Evolutionary conservation across 2,329 filamentous ascomycete species (phyloP), one percentile per base, ranked within the genome.

Genomic region (Parafenestella ontariensis): DNA sequence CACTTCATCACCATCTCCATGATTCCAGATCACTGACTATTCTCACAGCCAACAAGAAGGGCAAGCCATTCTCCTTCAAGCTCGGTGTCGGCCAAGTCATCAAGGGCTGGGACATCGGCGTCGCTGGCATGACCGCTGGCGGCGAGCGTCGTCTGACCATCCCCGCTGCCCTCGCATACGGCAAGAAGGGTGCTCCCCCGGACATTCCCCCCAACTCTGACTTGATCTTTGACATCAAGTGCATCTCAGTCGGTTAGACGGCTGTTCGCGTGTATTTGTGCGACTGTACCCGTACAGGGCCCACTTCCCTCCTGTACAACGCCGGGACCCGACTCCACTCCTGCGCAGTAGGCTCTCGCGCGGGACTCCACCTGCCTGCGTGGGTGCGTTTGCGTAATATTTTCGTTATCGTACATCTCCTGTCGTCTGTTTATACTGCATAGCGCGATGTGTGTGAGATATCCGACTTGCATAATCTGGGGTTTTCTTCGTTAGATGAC

Each of bases 51-150:
- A 98, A 99, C 86, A 99, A 98, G 86, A 97, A 96, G 83, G 95
- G 95, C 71, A 93, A 96, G 83, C 94, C 96, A 54, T 99, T 99
- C 82, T 85, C 85, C 65, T 98, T 98, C 87, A 96, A 94, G 84
- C 87, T 96, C 58, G 96, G 95, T 67, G 87, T 88, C 75, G 93
- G 93, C 58, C 91, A 98, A 78, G 96, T 99, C 71, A 99, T 99
- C 83, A 95, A 96, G 85, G 95, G 95, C 66, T 98, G 95, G 96
- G 96, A 99, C 77, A 86, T 98, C 63, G 95, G 95, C 79, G 83
- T 99, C 67, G 84, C 85, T 66, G 96, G 96, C 79, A 97, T 99
- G 92, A 83, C 88, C 66, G 89, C 93, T 66, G 95, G 95, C 72
- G 92, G 92, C 70, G 96, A 99, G 85, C 91, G 95, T 71, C 89